A percentile compares a stretch with the other conserved stretches of the same genome.
Evolutionary conservation across 331 rosid species (phyloP).

Genomic region (Rhamnella rubrinervis): DNA sequence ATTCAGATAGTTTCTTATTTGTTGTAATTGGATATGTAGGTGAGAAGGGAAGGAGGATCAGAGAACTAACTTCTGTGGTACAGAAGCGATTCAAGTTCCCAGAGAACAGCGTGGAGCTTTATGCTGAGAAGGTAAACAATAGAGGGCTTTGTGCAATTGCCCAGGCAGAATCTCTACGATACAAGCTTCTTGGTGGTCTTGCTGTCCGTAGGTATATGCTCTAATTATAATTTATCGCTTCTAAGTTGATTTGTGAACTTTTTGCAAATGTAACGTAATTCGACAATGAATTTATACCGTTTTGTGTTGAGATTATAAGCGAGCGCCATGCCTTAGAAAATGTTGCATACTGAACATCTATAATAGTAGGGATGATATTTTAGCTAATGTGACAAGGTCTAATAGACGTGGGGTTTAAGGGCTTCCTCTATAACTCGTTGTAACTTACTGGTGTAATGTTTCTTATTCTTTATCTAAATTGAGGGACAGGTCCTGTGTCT

Average conservation of each 20-base stretch:
- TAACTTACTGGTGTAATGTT: too few relatives aligned
- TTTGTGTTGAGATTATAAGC: too few relatives aligned
- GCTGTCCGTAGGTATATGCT: constrained; percentile 75
- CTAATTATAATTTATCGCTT: too few relatives aligned
- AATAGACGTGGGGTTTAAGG: too few relatives aligned
- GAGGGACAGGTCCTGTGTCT: too few relatives aligned
- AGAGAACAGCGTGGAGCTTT: constrained; percentile 80
- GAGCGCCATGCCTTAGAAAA: too few relatives aligned
- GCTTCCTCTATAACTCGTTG: too few relatives aligned
- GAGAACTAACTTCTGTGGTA: constrained; percentile 88
- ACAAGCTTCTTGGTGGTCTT: constrained; percentile 96
- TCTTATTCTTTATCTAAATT: too few relatives aligned
- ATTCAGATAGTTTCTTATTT: background rate
- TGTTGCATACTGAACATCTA: too few relatives aligned
- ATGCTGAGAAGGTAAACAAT: constrained; percentile 91
- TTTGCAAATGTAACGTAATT: too few relatives aligned
- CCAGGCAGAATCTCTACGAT: constrained; percentile 92
- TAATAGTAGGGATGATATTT: background rate
- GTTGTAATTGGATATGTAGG: constrained; percentile 34
- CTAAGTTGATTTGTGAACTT: background rate
- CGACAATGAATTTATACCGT: too few relatives aligned
- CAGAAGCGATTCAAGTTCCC: constrained; percentile 96
- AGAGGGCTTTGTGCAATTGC: constrained; percentile 92
- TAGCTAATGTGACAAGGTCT: background rate
- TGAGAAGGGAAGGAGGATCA: constrained; percentile 94